Percentiles rank a stretch among this genome's conserved stretches.
Evolutionary conservation across 1,284 basidiomycete genomes (phyloP).

Genomic region (Ustilago vetiveriae): DNA sequence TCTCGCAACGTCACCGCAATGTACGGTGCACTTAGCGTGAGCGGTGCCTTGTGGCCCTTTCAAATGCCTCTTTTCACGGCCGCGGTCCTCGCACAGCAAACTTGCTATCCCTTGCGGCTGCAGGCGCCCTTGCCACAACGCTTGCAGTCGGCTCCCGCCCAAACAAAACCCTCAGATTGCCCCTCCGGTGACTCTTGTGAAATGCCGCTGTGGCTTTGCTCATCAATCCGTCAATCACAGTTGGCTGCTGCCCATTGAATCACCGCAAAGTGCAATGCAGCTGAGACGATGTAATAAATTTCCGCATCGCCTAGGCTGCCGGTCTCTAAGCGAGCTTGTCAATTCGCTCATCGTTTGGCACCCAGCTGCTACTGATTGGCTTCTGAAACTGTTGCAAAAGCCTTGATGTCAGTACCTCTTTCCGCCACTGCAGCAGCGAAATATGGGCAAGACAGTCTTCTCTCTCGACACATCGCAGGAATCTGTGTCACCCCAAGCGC

Average conservation of each 20-base stretch:
- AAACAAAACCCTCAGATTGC: not conserved
- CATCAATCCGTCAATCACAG: not conserved
- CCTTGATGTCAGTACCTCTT: too few relatives aligned
- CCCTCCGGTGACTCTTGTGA: too few relatives aligned
- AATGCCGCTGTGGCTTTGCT: not conserved
- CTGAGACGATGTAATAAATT: conserved; percentile 1
- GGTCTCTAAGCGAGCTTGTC: conserved; percentile 1
- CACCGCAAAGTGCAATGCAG: too few relatives aligned
- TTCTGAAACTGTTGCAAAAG: too few relatives aligned
- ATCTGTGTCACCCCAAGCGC: too few relatives aligned
- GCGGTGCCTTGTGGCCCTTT: not conserved
- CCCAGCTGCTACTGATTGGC: not conserved
- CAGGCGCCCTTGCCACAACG: too few relatives aligned
- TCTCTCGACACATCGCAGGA: too few relatives aligned
- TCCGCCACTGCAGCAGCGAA: too few relatives aligned
- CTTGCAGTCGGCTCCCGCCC: not conserved
- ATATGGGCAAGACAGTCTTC: too few relatives aligned
- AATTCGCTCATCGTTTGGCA: not conserved
- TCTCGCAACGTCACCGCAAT: not conserved
- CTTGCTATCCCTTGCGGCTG: too few relatives aligned
- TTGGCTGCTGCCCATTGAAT: not conserved
- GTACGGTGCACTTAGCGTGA: not conserved
- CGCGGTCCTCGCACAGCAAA: too few relatives aligned
- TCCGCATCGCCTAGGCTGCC: not conserved
- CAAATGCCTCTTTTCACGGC: not conserved